Conservation (phyloP, 805 yeast genomes). For the Danielia oregonensis region DNA sequence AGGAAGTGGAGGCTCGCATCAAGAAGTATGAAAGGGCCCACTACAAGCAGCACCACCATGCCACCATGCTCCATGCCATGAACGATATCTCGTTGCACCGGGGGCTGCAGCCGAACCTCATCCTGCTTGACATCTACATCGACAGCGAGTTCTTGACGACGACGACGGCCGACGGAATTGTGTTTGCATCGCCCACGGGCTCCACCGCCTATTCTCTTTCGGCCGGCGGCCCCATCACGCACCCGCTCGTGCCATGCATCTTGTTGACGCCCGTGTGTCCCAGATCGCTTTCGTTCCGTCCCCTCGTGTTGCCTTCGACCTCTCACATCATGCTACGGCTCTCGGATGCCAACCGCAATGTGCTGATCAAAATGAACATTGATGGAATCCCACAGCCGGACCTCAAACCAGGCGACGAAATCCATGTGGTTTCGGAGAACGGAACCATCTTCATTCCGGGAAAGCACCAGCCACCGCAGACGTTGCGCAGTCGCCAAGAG, state of each 20-base stretch:
- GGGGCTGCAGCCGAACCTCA: slow-evolving; percentile 82
- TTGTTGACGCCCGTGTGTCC: slow-evolving; percentile 91
- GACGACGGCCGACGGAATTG: slow-evolving; percentile 89
- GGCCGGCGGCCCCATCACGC: slow-evolving; percentile 90
- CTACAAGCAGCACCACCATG: slow-evolving; percentile 17
- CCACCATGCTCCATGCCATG: slow-evolving; percentile 69
- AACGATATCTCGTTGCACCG: slow-evolving; percentile 87
- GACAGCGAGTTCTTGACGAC: slow-evolving; percentile 83
- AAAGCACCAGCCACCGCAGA: slow-evolving; percentile 39
- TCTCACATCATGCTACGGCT: slow-evolving; percentile 68
- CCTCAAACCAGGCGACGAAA: slow-evolving; percentile 72
- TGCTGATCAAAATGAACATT: slow-evolving; percentile 54
- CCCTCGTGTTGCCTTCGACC: slow-evolving; percentile 73
- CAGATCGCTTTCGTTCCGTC: slow-evolving; percentile 84
- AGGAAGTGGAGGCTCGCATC: slow-evolving; percentile 11
- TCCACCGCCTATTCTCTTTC: slow-evolving; percentile 89
- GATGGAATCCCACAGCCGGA: slow-evolving; percentile 81
- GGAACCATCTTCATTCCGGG: slow-evolving; percentile 58
- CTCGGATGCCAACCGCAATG: slow-evolving; percentile 44
- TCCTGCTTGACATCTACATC: slow-evolving; percentile 78
- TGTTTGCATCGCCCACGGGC: slow-evolving; percentile 88
- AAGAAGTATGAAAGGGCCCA: slow-evolving; percentile 13
- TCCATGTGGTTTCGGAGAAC: slow-evolving; percentile 64
- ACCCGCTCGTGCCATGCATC: slow-evolving; percentile 81
- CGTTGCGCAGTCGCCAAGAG: slow-evolving; percentile 13